Conservation (phyloP, 768 basidiomycete species). For the Leccinellum rugosiceps region DNA sequence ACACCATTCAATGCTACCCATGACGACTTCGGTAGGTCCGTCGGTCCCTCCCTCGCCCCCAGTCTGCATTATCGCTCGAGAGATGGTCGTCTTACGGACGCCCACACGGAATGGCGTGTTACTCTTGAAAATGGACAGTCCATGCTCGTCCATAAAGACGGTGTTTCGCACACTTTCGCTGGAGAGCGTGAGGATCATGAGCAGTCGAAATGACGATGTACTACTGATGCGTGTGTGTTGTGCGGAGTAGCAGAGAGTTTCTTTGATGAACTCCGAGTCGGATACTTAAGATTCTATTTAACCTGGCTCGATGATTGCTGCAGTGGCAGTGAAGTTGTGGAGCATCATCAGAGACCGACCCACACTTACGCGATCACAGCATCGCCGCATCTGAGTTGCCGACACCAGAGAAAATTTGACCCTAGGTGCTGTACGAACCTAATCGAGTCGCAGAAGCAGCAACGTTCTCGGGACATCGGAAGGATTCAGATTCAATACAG, state of each 20-base stretch:
- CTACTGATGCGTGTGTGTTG: background rate
- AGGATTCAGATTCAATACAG: background rate
- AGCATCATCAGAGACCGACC: no score
- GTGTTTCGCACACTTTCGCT: constrained; percentile 25
- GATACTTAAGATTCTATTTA: background rate
- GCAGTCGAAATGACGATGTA: background rate
- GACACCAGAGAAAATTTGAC: no score
- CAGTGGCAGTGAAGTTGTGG: no score
- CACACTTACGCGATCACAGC: no score
- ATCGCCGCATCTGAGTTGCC: no score
- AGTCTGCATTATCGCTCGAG: no score
- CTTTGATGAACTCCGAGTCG: no score
- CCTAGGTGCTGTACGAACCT: background rate
- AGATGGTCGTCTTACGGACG: constrained; percentile 17
- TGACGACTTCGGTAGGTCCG: constrained; percentile 11
- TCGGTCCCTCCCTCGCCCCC: background rate
- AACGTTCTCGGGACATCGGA: no score
- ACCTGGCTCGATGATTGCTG: background rate
- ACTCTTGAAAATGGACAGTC: constrained; percentile 26
- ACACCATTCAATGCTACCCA: constrained; percentile 20
- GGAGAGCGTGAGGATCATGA: constrained; percentile 25
- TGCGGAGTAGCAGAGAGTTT: background rate
- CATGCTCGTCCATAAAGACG: constrained; percentile 25
- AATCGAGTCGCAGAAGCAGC: no score
- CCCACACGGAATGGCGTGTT: constrained; percentile 21